These are phyloP conservation scores for Phytomonas sp. DNA, from an alignment of 208 protist genomes.

Conservation along the genomic window DNA sequence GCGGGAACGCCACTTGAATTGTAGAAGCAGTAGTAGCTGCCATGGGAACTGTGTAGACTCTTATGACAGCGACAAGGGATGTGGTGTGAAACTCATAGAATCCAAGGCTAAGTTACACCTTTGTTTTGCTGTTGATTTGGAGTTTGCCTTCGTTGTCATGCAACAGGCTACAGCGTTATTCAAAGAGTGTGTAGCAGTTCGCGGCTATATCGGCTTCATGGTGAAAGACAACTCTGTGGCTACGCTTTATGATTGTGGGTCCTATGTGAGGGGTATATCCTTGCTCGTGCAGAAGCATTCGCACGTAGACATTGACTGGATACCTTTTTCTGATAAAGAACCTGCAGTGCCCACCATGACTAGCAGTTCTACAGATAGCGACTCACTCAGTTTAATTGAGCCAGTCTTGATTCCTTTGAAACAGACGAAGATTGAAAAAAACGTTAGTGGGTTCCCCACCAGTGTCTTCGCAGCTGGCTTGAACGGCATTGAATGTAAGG, in stretches of 20 bases:
- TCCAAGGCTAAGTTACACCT: conserved; percentile 20
- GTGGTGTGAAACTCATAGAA: conserved; percentile 51
- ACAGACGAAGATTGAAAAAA: not conserved
- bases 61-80: conserved; percentile 8
- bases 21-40: not conserved
- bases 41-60: not conserved
- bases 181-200: conserved; percentile 37
- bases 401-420: not conserved
- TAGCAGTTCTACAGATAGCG: not conserved
- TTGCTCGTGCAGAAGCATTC: conserved; percentile 52
- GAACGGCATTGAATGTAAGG: conserved; percentile 51
- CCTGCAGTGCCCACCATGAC: not conserved
- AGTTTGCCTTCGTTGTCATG: conserved; percentile 55
- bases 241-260: conserved; percentile 36
- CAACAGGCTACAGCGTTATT: conserved; percentile 24
- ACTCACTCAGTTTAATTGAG: not conserved
- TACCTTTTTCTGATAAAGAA: conserved; percentile 9
- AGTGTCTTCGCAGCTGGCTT: conserved; percentile 35
- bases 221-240: conserved; percentile 33
- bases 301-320: conserved; percentile 16
- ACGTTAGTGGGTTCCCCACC: not conserved
- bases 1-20: not conserved
- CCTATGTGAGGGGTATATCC: conserved; percentile 47
- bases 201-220: conserved; percentile 66
- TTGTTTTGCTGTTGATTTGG: conserved; percentile 41